Evolutionary conservation across 495 filamentous ascomycete genomes (phyloP).

Genomic region (Aspergillus heteromorphus): DNA sequence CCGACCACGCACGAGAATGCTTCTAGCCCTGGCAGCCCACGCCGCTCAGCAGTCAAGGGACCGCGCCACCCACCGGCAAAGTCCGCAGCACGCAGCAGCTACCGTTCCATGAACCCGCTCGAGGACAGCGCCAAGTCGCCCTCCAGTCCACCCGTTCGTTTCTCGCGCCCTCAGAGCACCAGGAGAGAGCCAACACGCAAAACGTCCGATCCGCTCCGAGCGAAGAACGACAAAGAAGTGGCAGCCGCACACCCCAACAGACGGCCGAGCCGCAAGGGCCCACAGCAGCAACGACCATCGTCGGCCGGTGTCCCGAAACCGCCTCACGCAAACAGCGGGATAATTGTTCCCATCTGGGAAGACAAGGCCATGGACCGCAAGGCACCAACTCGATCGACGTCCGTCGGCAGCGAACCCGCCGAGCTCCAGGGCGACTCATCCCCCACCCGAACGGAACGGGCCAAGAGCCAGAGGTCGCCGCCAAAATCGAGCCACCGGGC

Average conservation of each 20-base stretch:
- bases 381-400: slow-evolving; percentile 8
- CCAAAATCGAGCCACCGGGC: slow-evolving; percentile 11
- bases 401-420: slow-evolving; percentile 8
- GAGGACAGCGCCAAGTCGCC: slow-evolving; percentile 14
- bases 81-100: slow-evolving; percentile 19
- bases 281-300: neutral
- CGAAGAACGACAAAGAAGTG: slow-evolving; percentile 8
- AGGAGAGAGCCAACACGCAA: slow-evolving; percentile 14
- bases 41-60: slow-evolving; percentile 32
- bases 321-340: slow-evolving; percentile 4
- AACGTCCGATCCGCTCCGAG: slow-evolving; percentile 17
- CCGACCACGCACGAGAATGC: slow-evolving; percentile 22
- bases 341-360: slow-evolving; percentile 40
- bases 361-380: slow-evolving; percentile 12
- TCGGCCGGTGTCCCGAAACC: neutral
- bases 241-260: neutral
- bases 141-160: slow-evolving; percentile 7
- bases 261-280: neutral
- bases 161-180: slow-evolving; percentile 26
- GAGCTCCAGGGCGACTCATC: slow-evolving; percentile 15
- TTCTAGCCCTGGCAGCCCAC: slow-evolving; percentile 27
- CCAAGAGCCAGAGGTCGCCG: slow-evolving; percentile 10
- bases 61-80: slow-evolving; percentile 31
- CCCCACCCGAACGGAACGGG: slow-evolving; percentile 1
- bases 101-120: slow-evolving; percentile 13